Evolutionary conservation across 2,329 filamentous ascomycete genomes (phyloP), one percentile per base, ranked within the genome.

Genomic region (Colletotrichum tropicicola): DNA sequence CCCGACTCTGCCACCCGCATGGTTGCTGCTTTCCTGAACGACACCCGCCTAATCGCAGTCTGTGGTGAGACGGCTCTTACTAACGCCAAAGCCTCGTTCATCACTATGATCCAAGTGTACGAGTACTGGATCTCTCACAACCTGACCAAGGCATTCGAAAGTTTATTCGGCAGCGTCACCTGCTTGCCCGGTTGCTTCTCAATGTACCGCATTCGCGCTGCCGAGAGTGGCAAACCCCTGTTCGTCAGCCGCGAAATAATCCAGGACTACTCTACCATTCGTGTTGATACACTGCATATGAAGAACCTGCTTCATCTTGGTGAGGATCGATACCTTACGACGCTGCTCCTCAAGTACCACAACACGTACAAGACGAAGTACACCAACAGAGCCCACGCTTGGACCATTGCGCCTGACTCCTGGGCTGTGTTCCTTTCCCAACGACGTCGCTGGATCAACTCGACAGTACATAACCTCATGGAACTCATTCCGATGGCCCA

Each of bases 111-210:
- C 77, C 96, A 99, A 80, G 95, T 99, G 32, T 99, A 98, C 84
- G 95, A 99, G 80, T 99, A 99, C 85, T 99, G 94, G 83, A 99
- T 99, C 73, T 98, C 95, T 54, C 95, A 99, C 84, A 97, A 98
- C 77, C 81, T 99, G 71, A 91, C 92, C 71, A 98, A 99, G 82
- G 96, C 95, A 12, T 99, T 99, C 77, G 95, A 98, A 80, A 96
- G 92, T 80, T 85, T 99, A 72, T 99, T 99, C 75, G 96, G 95
- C 62, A 97, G 93, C 70, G 95, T 99, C 71, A 99, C 96, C 53
- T 99, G 96, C 86, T 85, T 99, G 75, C 96, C 96, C 23, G 96
- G 96, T 83, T 99, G 96, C 87, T 99, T 98, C 87, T 94, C 92
- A 73, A 99, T 99, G 96, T 99, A 98, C 80, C 92, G 96, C 72